Percentiles rank a stretch among this genome's conserved stretches.
These are phyloP conservation scores for Xylariales sp. DNA, from an alignment of 2,329 filamentous ascomycete genomes.

Conservation along the genomic window DNA sequence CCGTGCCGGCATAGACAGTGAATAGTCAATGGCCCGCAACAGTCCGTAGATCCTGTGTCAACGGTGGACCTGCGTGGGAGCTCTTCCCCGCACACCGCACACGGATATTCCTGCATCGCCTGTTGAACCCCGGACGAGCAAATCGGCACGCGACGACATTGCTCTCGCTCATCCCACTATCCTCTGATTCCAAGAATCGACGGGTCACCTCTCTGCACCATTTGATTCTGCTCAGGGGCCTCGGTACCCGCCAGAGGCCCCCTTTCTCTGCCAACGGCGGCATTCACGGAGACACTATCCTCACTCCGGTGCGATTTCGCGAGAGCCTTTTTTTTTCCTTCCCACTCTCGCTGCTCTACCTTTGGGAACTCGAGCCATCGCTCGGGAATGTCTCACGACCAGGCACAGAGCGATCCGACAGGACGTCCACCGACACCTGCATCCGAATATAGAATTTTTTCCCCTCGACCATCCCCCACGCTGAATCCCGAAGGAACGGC, in stretches of 20 bases:
- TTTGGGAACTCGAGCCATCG: conserved; percentile 3
- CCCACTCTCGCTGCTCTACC: neutral
- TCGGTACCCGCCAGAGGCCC: conserved; percentile 8
- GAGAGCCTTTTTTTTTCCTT: neutral
- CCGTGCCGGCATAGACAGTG: conserved; percentile 8
- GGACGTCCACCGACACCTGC: conserved; percentile 18
- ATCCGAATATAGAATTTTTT: conserved; percentile 31
- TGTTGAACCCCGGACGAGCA: too few relatives aligned
- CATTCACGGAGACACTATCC: neutral
- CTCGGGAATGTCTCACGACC: conserved; percentile 48
- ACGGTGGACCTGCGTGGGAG: conserved; percentile 56
- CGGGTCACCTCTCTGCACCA: neutral
- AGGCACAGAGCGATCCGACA: conserved; percentile 30
- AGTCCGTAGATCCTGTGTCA: conserved; percentile 46
- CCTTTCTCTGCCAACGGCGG: too few relatives aligned
- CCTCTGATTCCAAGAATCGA: too few relatives aligned
- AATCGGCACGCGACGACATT: too few relatives aligned
- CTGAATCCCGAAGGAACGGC: conserved; percentile 21
- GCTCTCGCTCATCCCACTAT: too few relatives aligned
- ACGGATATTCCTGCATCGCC: too few relatives aligned
- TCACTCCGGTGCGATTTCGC: too few relatives aligned
- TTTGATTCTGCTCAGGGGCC: neutral
- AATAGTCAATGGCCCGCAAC: conserved; percentile 53
- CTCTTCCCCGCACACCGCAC: conserved; percentile 52
- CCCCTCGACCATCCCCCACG: conserved; percentile 14